Evolutionary conservation across 306 rosid genomes (phyloP).

Genomic region (Benincasa hispida): DNA sequence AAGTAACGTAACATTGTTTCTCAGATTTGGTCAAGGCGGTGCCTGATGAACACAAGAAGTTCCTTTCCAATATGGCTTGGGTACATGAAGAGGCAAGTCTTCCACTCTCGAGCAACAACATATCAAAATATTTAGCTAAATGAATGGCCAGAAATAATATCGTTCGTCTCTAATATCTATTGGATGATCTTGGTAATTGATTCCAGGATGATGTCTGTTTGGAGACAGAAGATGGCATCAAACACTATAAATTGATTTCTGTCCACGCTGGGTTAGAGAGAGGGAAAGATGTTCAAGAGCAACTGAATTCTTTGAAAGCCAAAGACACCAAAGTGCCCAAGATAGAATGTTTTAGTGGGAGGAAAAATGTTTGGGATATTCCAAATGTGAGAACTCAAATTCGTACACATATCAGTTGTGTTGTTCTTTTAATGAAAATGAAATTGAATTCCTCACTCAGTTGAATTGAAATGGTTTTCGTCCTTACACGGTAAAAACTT

Average conservation of each 20-base stretch:
- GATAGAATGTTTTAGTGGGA: conserved; percentile 56
- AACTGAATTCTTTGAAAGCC: conserved; percentile 47
- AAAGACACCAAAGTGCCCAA: conserved; percentile 59
- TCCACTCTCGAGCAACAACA: not conserved
- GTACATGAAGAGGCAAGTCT: conserved; percentile 80
- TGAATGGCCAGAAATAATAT: not conserved
- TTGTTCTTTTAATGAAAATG: not conserved
- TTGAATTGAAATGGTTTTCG: not conserved
- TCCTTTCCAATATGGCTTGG: conserved; percentile 78
- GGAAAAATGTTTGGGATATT: conserved; percentile 63
- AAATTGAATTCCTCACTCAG: not conserved
- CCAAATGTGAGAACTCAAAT: conserved; percentile 44
- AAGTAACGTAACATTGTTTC: not conserved
- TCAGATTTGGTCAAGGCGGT: conserved; percentile 83
- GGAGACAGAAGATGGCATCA: conserved; percentile 41
- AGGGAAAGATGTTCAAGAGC: conserved; percentile 49
- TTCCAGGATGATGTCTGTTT: conserved; percentile 60
- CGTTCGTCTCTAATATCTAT: not conserved
- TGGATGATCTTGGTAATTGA: not conserved
- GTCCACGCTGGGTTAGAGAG: conserved; percentile 89
- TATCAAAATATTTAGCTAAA: not conserved
- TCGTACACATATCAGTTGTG: not conserved
- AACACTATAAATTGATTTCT: conserved; percentile 65
- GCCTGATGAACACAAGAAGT: conserved; percentile 85
- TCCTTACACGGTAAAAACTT: not conserved